Base-by-base conservation (phyloP, 1,284 basidiomycete genomes). In the Cutaneotrichosporon cavernicola region DNA sequence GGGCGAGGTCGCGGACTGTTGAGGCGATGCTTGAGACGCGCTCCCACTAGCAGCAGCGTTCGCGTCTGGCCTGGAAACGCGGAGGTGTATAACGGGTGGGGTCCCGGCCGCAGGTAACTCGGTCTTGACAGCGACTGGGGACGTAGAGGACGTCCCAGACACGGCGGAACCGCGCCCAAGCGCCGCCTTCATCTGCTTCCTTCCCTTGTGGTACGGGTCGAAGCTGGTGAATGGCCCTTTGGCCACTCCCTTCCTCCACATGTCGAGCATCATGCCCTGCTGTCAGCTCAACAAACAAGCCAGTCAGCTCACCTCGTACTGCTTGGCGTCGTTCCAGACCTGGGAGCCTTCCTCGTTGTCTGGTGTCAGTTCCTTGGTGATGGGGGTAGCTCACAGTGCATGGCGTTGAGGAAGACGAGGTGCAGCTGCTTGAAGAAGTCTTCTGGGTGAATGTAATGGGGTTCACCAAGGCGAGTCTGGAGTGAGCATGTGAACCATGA, bases 331-430 rank as follows among this genome's bases (percentile, higher is more conserved):
- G 26, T 69, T 64, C 64, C 69, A 76, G 36, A 81, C 68, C 26
- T 69, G 63, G 7, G 77, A 79, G 5, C 66, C 69, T 8, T 80
- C 78, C 58, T 80, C 77, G 66, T 81, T 81, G 58, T 79, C 78
- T 80, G 60, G 2, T 26, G 56, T 66, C 47, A 66, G 64, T 26
- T 18, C 9, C 4, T 18, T 21, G n/a, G 6, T 8, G 3, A 16
- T 1, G 6, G 2, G 2, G 22, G 1, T 0, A 22, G 46, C 80
- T 66, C 62, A 80, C 80, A 81, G 60, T 79, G 72, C 68, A 76
- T 79, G 5, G 80, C 80, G 62, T 81, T 81, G 31, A 76, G 68
- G 68, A 80, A 81, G 38, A 81, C 76, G 26, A 79, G 72, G 60
- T 80, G 75, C 7, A 81, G 64, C 58, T 79, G 76, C 31, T 73